Base-by-base conservation (phyloP, 2,329 filamentous ascomycete genomes). In the Stemphylium lycopersici region DNA sequence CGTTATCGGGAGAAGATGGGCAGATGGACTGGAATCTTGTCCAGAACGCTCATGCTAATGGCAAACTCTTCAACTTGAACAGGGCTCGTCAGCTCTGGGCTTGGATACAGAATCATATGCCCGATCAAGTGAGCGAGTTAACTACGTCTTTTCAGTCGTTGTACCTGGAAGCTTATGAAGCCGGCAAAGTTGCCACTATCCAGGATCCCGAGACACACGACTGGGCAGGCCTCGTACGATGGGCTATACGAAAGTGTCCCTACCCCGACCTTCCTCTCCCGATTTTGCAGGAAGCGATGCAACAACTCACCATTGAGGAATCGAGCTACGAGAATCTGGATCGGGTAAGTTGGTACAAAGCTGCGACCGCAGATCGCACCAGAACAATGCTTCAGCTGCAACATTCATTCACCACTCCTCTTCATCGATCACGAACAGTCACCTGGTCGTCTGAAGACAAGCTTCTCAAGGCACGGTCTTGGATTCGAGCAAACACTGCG, bases 161-260 rank as follows among this genome's bases (percentile, higher is more conserved):
- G 6, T 90, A 90, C 62, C 75, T 91, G 5, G 74, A 80, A 41
- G 89, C 89, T 0, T 91, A 91, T 61, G 83, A 87, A 59, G 79
- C 78, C 1, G 82, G 82, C 7, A 81, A 87, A 56, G 61, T 93
- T 1, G 81, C 85, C 1, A 71, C 79, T 2, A 78, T 93, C 59
- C 80, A 89, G 45, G 76, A 88, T 40, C 79, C 86, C 0, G 71
- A 82, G 34, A 80, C 81, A 1, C 91, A 90, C 55, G 87, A 93
- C 66, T 92, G 90, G 89, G 75, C 78, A 8, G 73, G 71, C 4
- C 73, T 93, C 5, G 82, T 92, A 41, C 78, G 82, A 32, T 93
- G 90, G 90, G 82, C 87, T 1, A 77, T 85, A 59, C 78, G 80
- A 18, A 82, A 72, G 20, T 73, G 63, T 50, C 45, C 63, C 8